phyloP scores from a whole-genome alignment of 2,329 filamentous ascomycete species.

The Aspergillus bombycis region DNA sequence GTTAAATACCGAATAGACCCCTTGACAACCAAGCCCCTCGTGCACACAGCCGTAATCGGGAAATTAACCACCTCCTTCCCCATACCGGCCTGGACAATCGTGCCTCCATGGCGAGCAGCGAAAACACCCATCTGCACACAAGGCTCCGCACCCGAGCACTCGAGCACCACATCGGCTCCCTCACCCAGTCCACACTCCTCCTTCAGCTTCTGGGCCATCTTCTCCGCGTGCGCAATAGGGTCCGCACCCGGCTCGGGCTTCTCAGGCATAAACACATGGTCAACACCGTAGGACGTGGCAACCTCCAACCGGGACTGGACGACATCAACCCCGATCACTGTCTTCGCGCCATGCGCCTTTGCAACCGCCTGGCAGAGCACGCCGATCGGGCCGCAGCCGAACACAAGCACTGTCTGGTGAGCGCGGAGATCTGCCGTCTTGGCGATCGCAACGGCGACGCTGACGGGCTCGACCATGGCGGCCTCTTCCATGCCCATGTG shows the following conservation, averaged over 20 bases:
- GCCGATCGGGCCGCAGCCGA: slow-evolving; percentile 84
- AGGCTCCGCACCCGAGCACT: neutral
- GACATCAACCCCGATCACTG: slow-evolving; percentile 84
- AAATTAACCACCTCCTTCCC: neutral
- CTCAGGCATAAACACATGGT: slow-evolving; percentile 54
- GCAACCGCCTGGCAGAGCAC: slow-evolving; percentile 85
- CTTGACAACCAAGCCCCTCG: neutral
- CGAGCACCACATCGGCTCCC: slow-evolving; percentile 52
- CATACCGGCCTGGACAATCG: neutral
- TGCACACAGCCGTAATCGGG: neutral
- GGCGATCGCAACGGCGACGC: slow-evolving; percentile 81
- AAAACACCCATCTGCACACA: neutral
- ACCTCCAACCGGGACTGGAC: slow-evolving; percentile 77
- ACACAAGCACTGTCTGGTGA: slow-evolving; percentile 75
- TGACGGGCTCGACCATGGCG: slow-evolving; percentile 83
- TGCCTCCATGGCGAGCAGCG: neutral
- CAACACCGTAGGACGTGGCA: slow-evolving; percentile 66
- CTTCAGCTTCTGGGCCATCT: slow-evolving; percentile 53
- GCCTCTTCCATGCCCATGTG: slow-evolving; percentile 79
- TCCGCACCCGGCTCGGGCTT: slow-evolving; percentile 54
- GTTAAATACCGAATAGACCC: neutral
- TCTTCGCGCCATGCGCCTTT: slow-evolving; percentile 76
- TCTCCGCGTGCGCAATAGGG: slow-evolving; percentile 72
- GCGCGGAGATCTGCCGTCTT: slow-evolving; percentile 71
- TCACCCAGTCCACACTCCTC: slow-evolving; percentile 62